These are phyloP conservation scores for Thraustochytrium striatum DNA, from an alignment of 352 stramenopile genomes.

Conservation along the genomic window DNA sequence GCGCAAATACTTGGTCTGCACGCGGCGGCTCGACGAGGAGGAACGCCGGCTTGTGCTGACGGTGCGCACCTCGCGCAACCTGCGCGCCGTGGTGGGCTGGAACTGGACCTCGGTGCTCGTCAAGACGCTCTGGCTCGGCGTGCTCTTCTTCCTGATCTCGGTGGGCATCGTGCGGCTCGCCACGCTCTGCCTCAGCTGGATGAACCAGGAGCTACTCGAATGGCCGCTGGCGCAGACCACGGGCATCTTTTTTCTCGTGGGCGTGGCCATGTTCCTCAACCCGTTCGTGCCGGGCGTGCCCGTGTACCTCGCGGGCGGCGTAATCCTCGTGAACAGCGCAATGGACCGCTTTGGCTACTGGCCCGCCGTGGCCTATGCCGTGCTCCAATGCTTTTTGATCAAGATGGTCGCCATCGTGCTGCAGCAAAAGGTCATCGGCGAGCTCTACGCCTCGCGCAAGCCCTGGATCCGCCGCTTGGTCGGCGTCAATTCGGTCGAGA, in stretches of 20 bases:
- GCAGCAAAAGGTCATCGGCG: constrained; percentile 64
- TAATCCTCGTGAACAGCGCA: constrained; percentile 58
- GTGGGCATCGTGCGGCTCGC: constrained; percentile 60
- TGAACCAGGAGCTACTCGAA: constrained; percentile 57
- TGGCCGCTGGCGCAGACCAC: constrained; percentile 57
- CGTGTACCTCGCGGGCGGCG: constrained; percentile 62
- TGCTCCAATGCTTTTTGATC: constrained; percentile 54
- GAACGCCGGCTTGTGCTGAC: constrained; percentile 15
- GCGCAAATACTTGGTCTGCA: constrained; percentile 52
- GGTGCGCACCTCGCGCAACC: not conserved
- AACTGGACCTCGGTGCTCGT: constrained; percentile 54
- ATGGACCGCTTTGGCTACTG: constrained; percentile 52
- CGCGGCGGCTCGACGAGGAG: not conserved
- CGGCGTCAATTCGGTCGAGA: constrained; percentile 60
- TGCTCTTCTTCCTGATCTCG: constrained; percentile 61
- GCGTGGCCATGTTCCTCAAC: constrained; percentile 62
- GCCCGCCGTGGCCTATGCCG: constrained; percentile 55
- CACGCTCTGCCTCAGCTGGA: constrained; percentile 58
- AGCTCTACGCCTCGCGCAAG: constrained; percentile 56
- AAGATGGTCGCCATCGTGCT: constrained; percentile 61
- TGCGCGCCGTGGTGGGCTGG: not conserved
- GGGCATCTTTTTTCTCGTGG: constrained; percentile 58
- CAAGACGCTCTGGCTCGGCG: constrained; percentile 59
- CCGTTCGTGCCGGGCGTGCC: constrained; percentile 62
- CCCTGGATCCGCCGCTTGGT: constrained; percentile 57